A percentile compares a stretch with the other conserved stretches of the same genome.
These are phyloP conservation scores for Elaeis guineensis DNA, from an alignment of 176 grass and related monocot genomes.

Conservation along the genomic window DNA sequence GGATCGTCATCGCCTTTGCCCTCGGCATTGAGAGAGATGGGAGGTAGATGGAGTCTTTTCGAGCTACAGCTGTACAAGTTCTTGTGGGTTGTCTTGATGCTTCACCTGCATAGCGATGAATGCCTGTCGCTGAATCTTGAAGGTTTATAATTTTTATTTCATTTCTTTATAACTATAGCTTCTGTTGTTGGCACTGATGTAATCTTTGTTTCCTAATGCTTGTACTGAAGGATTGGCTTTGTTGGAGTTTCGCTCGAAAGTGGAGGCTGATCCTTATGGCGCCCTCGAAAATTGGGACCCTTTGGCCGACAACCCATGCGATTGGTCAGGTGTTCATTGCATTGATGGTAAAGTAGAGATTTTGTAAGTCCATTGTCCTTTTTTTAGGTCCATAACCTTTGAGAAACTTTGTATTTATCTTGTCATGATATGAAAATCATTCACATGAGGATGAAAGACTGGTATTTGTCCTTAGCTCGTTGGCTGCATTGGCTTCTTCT, in stretches of 20 bases:
- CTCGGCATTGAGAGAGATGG: not conserved
- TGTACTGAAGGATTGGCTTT: conserved; percentile 52
- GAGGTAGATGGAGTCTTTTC: too few relatives aligned
- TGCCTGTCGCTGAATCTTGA: conserved; percentile 7
- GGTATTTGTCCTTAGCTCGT: too few relatives aligned
- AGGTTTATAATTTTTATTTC: not conserved
- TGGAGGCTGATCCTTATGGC: conserved; percentile 63
- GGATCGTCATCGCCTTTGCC: not conserved
- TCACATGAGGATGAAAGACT: too few relatives aligned
- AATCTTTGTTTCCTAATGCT: not conserved
- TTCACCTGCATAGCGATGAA: not conserved
- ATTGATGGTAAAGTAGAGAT: conserved; percentile 67
- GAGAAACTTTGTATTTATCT: too few relatives aligned
- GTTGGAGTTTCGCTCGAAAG: conserved; percentile 52
- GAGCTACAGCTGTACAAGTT: too few relatives aligned
- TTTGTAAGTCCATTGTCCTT: conserved; percentile 49
- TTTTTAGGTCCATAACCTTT: not conserved
- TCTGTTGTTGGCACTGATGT: too few relatives aligned
- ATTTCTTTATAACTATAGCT: too few relatives aligned
- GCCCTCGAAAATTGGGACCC: conserved; percentile 70
- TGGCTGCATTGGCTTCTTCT: too few relatives aligned
- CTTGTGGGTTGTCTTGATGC: not conserved
- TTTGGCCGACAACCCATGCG: conserved; percentile 39
- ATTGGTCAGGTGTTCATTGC: conserved; percentile 65
- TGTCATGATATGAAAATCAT: too few relatives aligned